Evolutionary conservation across 2,329 filamentous ascomycete genomes (phyloP).

Genomic region (Sarocladium strictum): DNA sequence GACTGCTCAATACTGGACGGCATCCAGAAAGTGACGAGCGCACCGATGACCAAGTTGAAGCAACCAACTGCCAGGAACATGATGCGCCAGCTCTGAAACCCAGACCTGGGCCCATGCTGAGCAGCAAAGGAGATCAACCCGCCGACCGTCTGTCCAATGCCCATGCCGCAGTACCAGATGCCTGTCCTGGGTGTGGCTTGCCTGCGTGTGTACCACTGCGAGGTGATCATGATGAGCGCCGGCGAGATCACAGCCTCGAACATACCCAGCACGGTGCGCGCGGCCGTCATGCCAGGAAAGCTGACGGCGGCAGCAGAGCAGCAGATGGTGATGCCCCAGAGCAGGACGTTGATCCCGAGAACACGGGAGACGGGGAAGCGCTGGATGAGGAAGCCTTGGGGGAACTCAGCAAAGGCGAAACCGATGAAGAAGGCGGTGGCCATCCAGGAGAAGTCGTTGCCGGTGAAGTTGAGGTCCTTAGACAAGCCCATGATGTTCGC

Average conservation of each 20-base stretch:
- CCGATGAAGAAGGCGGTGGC: conserved; percentile 39
- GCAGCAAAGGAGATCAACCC: conserved; percentile 27
- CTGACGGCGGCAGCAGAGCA: conserved; percentile 34
- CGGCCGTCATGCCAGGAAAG: conserved; percentile 35
- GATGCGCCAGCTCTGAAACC: conserved; percentile 38
- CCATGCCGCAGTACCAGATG: conserved; percentile 26
- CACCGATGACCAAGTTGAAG: conserved; percentile 34
- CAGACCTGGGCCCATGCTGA: conserved; percentile 16
- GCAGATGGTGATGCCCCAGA: conserved; percentile 28
- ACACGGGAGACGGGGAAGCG: conserved; percentile 30
- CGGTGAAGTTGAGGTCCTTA: conserved; percentile 21
- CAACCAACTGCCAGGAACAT: conserved; percentile 45
- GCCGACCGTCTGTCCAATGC: conserved; percentile 22
- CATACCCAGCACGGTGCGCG: conserved; percentile 38
- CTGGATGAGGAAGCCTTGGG: conserved; percentile 46
- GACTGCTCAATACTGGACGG: conserved; percentile 38
- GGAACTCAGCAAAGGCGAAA: conserved; percentile 41
- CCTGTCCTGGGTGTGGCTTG: conserved; percentile 30
- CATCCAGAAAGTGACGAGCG: conserved; percentile 40
- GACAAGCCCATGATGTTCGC: conserved; percentile 25
- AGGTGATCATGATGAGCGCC: conserved; percentile 44
- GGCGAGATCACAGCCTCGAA: conserved; percentile 44
- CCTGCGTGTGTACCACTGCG: conserved; percentile 31
- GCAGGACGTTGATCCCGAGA: conserved; percentile 23
- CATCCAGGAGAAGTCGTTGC: conserved; percentile 42